phyloP scores from a whole-genome alignment of 1,284 basidiomycete genomes.

The Cutaneotrichosporon cavernicola region DNA sequence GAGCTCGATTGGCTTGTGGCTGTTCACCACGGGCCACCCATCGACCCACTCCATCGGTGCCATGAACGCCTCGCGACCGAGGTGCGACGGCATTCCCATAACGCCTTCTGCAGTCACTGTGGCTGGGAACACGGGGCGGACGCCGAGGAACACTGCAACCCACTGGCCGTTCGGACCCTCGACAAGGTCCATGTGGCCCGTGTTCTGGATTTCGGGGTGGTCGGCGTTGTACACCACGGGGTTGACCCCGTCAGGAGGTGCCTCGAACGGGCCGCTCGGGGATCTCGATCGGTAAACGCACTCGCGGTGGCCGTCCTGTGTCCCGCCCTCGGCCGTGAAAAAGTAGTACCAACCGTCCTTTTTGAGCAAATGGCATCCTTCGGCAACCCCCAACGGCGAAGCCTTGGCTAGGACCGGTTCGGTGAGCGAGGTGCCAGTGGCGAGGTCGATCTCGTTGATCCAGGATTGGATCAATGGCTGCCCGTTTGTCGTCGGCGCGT shows the following conservation, averaged over 20 bases:
- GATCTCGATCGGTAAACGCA: conserved; percentile 28
- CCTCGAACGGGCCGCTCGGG: conserved; percentile 23
- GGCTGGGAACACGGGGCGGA: conserved; percentile 11
- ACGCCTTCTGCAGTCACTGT: neutral
- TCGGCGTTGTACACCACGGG: conserved; percentile 32
- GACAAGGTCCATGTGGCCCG: conserved; percentile 36
- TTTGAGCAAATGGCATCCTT: conserved; percentile 36
- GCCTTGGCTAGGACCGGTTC: too few relatives aligned
- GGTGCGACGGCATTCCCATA: conserved; percentile 11
- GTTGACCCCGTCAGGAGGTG: conserved; percentile 21
- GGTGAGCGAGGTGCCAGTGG: too few relatives aligned
- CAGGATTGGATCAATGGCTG: too few relatives aligned
- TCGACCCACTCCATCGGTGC: conserved; percentile 29
- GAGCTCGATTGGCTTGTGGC: conserved; percentile 12
- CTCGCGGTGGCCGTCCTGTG: conserved; percentile 31
- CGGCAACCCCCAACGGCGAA: conserved; percentile 22
- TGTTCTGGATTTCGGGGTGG: conserved; percentile 25
- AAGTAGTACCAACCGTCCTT: conserved; percentile 36
- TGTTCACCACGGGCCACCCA: conserved; percentile 33
- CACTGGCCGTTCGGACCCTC: conserved; percentile 28
- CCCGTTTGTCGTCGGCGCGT: too few relatives aligned
- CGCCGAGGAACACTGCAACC: conserved; percentile 33
- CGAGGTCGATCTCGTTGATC: too few relatives aligned
- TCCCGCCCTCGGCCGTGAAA: conserved; percentile 40
- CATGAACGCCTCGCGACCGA: conserved; percentile 34